Conservation (phyloP, 208 protist species). For the Leishmania aethiopica region DNA sequence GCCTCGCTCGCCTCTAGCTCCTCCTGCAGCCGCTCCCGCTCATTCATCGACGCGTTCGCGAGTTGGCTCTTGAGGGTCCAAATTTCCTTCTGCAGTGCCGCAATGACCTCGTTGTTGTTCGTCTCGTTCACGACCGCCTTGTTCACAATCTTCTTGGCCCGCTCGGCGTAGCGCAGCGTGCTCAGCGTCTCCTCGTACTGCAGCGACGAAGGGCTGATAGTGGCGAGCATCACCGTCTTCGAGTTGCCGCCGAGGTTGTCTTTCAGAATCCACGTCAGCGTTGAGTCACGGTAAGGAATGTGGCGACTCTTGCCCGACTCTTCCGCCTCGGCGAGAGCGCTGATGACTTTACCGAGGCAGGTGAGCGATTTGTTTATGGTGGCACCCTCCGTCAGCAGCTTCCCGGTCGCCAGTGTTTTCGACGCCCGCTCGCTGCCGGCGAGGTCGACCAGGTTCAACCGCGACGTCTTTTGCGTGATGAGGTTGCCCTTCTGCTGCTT, state of each 20-base stretch:
- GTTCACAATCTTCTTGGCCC: slow-evolving; percentile 90
- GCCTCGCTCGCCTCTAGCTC: slow-evolving; percentile 72
- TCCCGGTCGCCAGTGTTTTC: slow-evolving; percentile 79
- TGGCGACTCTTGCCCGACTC: slow-evolving; percentile 45
- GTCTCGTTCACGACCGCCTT: slow-evolving; percentile 86
- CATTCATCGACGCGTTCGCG: slow-evolving; percentile 47
- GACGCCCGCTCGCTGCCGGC: slow-evolving; percentile 87
- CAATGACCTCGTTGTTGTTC: slow-evolving; percentile 84
- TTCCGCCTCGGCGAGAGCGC: slow-evolving; percentile 65
- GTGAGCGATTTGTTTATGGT: slow-evolving; percentile 91
- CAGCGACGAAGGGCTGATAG: slow-evolving; percentile 59
- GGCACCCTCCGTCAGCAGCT: slow-evolving; percentile 86
- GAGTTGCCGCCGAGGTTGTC: slow-evolving; percentile 59
- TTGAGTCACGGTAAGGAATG: slow-evolving; percentile 91
- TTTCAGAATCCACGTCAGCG: slow-evolving; percentile 93
- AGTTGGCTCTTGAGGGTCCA: slow-evolving; percentile 55
- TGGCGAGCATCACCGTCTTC: slow-evolving; percentile 80
- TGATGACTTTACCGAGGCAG: slow-evolving; percentile 82
- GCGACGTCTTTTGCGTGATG: slow-evolving; percentile 55
- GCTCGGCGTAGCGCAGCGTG: slow-evolving; percentile 86
- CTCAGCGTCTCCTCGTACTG: slow-evolving; percentile 73
- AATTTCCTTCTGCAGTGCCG: slow-evolving; percentile 75
- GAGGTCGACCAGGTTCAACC: slow-evolving; percentile 85
- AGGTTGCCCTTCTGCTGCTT: slow-evolving; percentile 44
- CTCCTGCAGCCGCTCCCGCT: slow-evolving; percentile 57